These are phyloP conservation scores for Begonia masoniana DNA, from an alignment of 306 rosid genomes.

Conservation along the genomic window DNA sequence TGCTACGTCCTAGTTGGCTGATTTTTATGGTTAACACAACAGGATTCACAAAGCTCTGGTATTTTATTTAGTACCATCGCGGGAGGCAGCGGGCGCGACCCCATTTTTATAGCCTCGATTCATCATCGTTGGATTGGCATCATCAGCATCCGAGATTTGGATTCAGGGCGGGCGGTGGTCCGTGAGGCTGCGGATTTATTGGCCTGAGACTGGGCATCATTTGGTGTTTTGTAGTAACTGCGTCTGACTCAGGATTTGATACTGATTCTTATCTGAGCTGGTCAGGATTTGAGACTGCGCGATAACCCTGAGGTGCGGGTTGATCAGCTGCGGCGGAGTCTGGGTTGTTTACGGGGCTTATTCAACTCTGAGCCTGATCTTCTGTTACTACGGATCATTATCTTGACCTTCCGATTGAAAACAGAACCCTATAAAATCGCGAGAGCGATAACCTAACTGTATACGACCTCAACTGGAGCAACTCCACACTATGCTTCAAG, in stretches of 20 bases:
- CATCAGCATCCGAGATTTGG: neutral
- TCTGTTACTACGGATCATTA: too few species aligned
- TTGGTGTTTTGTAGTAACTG: neutral
- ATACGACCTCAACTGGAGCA: too few species aligned
- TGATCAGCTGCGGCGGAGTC: neutral
- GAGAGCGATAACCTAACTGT: too few species aligned
- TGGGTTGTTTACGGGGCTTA: neutral
- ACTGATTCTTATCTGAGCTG: neutral
- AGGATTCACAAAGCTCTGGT: neutral
- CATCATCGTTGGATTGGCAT: neutral
- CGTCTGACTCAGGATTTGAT: neutral
- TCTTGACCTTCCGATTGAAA: too few species aligned
- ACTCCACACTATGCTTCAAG: too few species aligned
- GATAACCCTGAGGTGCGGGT: neutral
- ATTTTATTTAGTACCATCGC: neutral
- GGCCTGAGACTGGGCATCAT: neutral
- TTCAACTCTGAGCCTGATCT: too few species aligned
- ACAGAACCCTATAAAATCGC: too few species aligned
- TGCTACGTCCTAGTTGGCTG: constrained; percentile 1
- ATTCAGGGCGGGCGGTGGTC: too few species aligned
- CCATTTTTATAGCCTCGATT: too few species aligned
- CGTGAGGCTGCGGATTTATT: neutral
- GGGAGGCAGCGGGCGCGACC: neutral
- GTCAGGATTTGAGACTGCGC: too few species aligned
- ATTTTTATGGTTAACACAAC: too few species aligned